Base-by-base conservation (phyloP, 352 stramenopile species). In the Vaucheria bursata region DNA sequence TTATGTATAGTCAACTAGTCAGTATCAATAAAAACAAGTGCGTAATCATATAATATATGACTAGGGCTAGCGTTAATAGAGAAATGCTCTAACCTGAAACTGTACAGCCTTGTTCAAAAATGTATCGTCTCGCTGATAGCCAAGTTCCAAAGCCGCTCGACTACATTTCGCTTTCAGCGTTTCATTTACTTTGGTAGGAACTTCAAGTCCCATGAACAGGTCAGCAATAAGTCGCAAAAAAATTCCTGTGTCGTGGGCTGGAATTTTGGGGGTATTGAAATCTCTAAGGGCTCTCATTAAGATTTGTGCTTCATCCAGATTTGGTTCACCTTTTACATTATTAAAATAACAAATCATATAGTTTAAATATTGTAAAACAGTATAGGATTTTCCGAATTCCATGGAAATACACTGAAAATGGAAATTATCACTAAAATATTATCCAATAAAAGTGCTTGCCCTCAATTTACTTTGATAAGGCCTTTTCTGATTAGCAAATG, bases 21-120 rank as follows among this genome's bases (percentile, higher is more conserved):
- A n/a, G n/a, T n/a, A n/a, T n/a, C n/a, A n/a, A n/a, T n/a, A n/a
- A n/a, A n/a, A n/a, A n/a, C n/a, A n/a, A n/a, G n/a, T n/a, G n/a
- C n/a, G n/a, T n/a, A n/a, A n/a, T n/a, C n/a, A n/a, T n/a, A n/a
- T n/a, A n/a, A n/a, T n/a, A n/a, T n/a, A n/a, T n/a, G n/a, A n/a
- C n/a, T n/a, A n/a, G n/a, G n/a, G n/a, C n/a, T n/a, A n/a, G n/a
- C n/a, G n/a, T n/a, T n/a, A n/a, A n/a, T n/a, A n/a, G n/a, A n/a
- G n/a, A n/a, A n/a, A n/a, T n/a, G n/a, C n/a, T n/a, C n/a, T 59
- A 18, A 59, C 45, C 45, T 68, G 53, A 38, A 91, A 95, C 83
- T 98, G 93, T 75, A 93, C 90, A 25, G 95, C 91, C 78, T 98
- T 98, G 78, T 95, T 94, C 0, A 97, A 83, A 79, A 97, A 98